Base-by-base conservation (phyloP, 768 basidiomycete species). In the Neoboletus magnificus region DNA sequence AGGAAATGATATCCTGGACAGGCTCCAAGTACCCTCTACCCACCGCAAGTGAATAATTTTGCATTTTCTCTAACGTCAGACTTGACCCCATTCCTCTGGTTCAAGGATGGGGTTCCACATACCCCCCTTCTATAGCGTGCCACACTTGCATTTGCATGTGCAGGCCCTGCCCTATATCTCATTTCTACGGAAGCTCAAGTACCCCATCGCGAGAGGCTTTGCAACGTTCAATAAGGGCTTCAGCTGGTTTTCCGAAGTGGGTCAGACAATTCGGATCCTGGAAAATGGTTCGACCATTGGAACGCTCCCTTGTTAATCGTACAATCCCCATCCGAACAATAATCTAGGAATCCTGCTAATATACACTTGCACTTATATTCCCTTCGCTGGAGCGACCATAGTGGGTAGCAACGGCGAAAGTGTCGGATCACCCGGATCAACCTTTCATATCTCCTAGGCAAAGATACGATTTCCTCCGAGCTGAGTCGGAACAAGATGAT, bases 101-200 rank as follows among this genome's bases (percentile, higher is more conserved):
- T 53, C 20, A 47, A 90, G 90, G 58, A 76, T 91, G 73, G 89
- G 90, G 1, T 92, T 91, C 64, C 89, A 92, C 65, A 87, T 91
- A 50, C 86, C 89, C 0, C 90, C 90, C 0, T 89, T 87, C 69
- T 85, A 81, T 54, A 85, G 83, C 33, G 77, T 91, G 6, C 65
- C 82, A 35, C 89, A 92, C 65, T 74, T 92, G 16, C 90, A 91
- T 66, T 70, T 92, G 37, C 90, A 91, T 64, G 81, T 86, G 23
- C 85, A 87, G 45, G 83, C 74, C 5, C 66, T 89, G 49, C 90
- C 90, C 0, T 89, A 87, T 73, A 75, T 67, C 20, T 78, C 80
- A 0, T 40, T 52, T 4, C 40, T 64, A 9, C 68, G 68, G 6
- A 62, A 69, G 13, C 50, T 73, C 29, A 82, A 82, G 64, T 91